A percentile compares a stretch with the other conserved stretches of the same genome.
Evolutionary conservation across 164 flowering plant genomes (phyloP).

Genomic region (Tetrastigma voinierianum): DNA sequence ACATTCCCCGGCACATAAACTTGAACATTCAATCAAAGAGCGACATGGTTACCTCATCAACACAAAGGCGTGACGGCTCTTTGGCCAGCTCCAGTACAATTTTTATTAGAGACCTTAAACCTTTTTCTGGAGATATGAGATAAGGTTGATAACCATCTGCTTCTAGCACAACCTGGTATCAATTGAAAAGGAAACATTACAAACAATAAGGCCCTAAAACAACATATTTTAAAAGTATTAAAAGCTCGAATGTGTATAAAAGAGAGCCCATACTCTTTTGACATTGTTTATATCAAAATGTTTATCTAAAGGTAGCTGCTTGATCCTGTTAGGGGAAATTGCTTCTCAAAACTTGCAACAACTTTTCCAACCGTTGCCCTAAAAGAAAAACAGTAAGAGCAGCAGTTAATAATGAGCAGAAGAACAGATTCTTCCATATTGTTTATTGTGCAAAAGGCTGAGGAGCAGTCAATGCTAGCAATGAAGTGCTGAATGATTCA

Average conservation of each 20-base stretch:
- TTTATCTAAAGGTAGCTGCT: slow-evolving; percentile 95
- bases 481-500: not conserved
- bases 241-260: not conserved
- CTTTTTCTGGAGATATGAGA: slow-evolving; percentile 99
- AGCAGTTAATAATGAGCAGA: not conserved
- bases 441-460: not conserved
- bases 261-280: slow-evolving; percentile 62
- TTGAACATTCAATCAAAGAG: not conserved
- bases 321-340: slow-evolving; percentile 91
- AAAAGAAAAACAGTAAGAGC: slow-evolving; percentile 17
- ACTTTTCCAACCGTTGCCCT: slow-evolving; percentile 99
- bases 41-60: slow-evolving; percentile 74
- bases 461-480: not conserved
- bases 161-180: slow-evolving; percentile 83
- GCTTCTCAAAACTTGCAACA: slow-evolving; percentile 99
- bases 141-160: slow-evolving; percentile 99
- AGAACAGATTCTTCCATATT: not conserved
- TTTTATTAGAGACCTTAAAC: slow-evolving; percentile 89
- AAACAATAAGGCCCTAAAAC: not conserved
- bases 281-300: slow-evolving; percentile 97
- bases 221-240: not conserved
- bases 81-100: slow-evolving; percentile 91
- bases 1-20: not conserved
- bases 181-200: not conserved
- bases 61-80: slow-evolving; percentile 95